Conservation (phyloP, 192 early-diverging fungal species). For the Linderina pennispora region DNA sequence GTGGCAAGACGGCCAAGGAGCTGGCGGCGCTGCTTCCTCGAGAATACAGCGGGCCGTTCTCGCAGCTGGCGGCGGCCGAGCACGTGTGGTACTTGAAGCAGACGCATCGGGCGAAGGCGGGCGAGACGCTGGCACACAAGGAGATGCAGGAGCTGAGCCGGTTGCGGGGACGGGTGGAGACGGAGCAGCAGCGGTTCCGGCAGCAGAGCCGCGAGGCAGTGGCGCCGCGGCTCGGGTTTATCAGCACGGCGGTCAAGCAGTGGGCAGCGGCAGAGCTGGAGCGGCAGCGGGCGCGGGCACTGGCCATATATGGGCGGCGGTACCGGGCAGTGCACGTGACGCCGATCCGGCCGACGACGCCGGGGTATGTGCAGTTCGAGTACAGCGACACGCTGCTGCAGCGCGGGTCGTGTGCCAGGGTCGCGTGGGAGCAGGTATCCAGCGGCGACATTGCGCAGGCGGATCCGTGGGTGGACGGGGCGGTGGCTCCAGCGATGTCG, state of each 20-base stretch:
- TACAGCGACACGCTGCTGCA: conserved; percentile 32
- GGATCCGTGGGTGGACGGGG: neutral
- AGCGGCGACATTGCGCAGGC: too few relatives aligned
- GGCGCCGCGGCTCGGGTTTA: conserved; percentile 3
- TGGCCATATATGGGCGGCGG: conserved; percentile 8
- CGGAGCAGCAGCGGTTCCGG: conserved; percentile 34
- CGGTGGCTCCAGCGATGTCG: conserved; percentile 10
- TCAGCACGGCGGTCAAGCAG: neutral
- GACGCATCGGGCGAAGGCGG: conserved; percentile 7
- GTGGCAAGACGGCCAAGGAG: conserved; percentile 3
- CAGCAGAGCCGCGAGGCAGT: conserved; percentile 15
- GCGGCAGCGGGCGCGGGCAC: conserved; percentile 1
- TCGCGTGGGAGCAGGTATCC: neutral
- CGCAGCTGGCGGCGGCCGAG: conserved; percentile 21
- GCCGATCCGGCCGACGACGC: conserved; percentile 19
- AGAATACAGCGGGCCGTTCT: conserved; percentile 32
- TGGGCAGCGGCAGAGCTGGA: neutral
- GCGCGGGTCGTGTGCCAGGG: conserved; percentile 25
- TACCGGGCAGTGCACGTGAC: conserved; percentile 17
- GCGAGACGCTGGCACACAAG: conserved; percentile 1
- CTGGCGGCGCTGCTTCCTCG: conserved; percentile 9
- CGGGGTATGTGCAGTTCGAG: conserved; percentile 23
- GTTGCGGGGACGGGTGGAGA: conserved; percentile 15
- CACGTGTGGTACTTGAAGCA: conserved; percentile 17
- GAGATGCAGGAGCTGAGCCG: conserved; percentile 21